These are phyloP conservation scores for Termitomyces sp. DNA, from an alignment of 768 basidiomycete genomes.

Conservation along the genomic window DNA sequence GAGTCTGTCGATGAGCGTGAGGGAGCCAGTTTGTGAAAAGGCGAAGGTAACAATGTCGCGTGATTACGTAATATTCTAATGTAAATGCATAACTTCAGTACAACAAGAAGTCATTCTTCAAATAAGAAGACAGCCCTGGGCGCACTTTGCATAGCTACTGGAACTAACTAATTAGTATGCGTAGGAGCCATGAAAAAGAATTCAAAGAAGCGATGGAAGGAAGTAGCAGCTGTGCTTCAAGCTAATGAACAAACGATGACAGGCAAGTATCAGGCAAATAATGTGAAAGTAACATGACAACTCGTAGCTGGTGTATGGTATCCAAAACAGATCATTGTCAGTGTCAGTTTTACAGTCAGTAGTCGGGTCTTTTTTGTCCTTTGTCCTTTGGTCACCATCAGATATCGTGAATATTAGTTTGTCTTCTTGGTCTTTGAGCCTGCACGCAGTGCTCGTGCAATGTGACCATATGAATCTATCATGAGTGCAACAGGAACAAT, in stretches of 20 bases:
- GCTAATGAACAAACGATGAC: background rate
- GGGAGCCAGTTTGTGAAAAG: conserved; percentile 13
- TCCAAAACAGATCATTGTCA: background rate
- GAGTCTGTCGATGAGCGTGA: conserved; percentile 16
- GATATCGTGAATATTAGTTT: conserved; percentile 2
- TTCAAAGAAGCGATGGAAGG: background rate
- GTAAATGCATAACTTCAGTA: no score
- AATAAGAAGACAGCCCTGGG: no score
- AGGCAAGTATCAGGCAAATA: background rate
- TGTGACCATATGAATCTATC: conserved; percentile 71
- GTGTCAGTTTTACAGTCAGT: background rate
- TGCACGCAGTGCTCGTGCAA: conserved; percentile 53
- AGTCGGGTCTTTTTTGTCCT: no score
- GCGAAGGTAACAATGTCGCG: background rate
- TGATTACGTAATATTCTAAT: background rate
- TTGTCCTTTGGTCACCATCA: background rate
- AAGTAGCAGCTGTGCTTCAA: background rate
- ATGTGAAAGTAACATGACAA: background rate
- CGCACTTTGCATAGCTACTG: no score
- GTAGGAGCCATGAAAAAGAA: no score
- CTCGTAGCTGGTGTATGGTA: background rate
- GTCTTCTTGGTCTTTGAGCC: conserved; percentile 33
- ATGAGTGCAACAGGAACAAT: conserved; percentile 70
- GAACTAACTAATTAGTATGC: no score
- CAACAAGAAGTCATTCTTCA: no score